phyloP scores from a whole-genome alignment of 441 rosid species.

The Rhodomyrtus psidioides region DNA sequence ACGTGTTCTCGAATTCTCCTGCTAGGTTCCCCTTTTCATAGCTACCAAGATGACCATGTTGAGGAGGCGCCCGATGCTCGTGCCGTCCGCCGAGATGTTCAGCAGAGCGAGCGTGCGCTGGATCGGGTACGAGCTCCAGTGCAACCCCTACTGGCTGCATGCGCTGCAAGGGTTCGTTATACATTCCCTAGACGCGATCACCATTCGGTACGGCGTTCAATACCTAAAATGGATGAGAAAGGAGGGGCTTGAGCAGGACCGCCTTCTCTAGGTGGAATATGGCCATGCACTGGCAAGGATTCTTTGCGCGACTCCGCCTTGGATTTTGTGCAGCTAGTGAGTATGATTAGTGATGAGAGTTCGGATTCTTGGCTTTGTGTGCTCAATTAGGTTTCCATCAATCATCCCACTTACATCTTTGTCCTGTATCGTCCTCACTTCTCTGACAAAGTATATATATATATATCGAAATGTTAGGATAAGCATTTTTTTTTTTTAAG shows the following conservation, averaged over 20 bases:
- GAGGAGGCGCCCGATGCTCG: slow-evolving; percentile 1
- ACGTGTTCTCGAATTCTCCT: neutral
- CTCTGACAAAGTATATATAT: neutral
- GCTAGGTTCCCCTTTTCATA: slow-evolving; percentile 14
- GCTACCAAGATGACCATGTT: slow-evolving; percentile 20
- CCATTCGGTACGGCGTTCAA: neutral
- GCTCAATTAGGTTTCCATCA: neutral
- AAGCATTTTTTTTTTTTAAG: too few species aligned
- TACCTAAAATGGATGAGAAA: neutral
- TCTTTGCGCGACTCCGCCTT: neutral
- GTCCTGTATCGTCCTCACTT: neutral
- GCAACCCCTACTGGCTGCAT: slow-evolving; percentile 21
- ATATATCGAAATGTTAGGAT: too few species aligned
- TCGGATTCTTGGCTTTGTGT: neutral
- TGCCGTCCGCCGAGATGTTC: slow-evolving; percentile 15
- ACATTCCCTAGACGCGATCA: neutral
- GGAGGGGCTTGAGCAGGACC: neutral
- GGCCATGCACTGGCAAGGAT: neutral
- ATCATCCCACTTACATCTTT: neutral
- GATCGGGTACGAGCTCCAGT: slow-evolving; percentile 20
- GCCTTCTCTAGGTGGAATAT: neutral
- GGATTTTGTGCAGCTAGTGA: neutral
- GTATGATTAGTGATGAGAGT: neutral
- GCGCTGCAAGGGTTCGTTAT: slow-evolving; percentile 2
- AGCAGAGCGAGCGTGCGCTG: slow-evolving; percentile 12